These are phyloP conservation scores for Penicillium corylophilum DNA, from an alignment of 2,329 filamentous ascomycete genomes.

Conservation along the genomic window DNA sequence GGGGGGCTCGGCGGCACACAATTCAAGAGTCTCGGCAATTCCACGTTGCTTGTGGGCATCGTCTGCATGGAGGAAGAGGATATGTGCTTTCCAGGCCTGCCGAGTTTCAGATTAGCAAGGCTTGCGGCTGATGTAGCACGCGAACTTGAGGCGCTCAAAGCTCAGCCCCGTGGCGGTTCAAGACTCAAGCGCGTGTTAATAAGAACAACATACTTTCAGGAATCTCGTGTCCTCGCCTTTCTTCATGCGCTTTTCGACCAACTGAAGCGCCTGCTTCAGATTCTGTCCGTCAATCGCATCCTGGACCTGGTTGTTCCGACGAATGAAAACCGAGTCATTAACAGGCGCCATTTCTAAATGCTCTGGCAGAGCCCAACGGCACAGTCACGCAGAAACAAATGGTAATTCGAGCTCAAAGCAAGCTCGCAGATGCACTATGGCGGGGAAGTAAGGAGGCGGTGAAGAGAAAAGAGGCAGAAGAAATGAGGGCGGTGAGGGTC, in stretches of 20 bases:
- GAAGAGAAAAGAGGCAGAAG: not conserved
- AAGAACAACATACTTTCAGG: conserved; percentile 32
- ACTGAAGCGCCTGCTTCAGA: conserved; percentile 50
- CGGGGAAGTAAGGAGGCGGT: not conserved
- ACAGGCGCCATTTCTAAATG: conserved; percentile 31
- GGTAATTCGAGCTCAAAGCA: not conserved
- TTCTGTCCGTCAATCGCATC: conserved; percentile 50
- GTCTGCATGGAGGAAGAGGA: conserved; percentile 44
- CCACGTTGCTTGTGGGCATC: conserved; percentile 44
- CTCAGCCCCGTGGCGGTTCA: not conserved
- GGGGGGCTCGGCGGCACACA: conserved; percentile 44
- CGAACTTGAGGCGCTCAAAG: not conserved
- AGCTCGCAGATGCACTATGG: not conserved
- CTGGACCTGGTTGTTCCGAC: conserved; percentile 51
- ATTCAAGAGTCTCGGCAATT: conserved; percentile 41
- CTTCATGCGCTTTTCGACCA: conserved; percentile 55
- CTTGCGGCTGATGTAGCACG: not conserved
- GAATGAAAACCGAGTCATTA: conserved; percentile 42
- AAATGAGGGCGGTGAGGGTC: not conserved
- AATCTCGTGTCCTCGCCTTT: conserved; percentile 52
- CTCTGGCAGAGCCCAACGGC: not conserved
- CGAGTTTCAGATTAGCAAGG: conserved; percentile 8
- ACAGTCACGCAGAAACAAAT: not conserved
- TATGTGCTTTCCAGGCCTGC: conserved; percentile 46
- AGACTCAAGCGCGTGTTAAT: not conserved